phyloP scores from a whole-genome alignment of 2,329 filamentous ascomycete species.

The Fusarium praegraminearum region DNA sequence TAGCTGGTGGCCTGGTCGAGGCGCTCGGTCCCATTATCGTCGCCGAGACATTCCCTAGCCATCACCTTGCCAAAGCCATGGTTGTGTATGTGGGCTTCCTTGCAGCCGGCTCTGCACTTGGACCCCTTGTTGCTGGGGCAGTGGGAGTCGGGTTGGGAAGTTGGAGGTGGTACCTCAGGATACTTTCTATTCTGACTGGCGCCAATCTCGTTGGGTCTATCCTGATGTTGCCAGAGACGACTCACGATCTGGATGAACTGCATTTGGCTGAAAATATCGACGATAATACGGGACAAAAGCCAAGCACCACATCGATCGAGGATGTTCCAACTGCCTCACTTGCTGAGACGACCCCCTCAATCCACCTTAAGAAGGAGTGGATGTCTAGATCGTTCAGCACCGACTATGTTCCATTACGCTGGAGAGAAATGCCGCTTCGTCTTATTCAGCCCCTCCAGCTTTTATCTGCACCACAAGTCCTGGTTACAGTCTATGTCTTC shows the following conservation, averaged over 20 bases:
- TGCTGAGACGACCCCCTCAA: neutral
- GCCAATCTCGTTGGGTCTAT: neutral
- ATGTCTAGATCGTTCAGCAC: neutral
- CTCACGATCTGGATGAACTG: neutral
- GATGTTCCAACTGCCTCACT: neutral
- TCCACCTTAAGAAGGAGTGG: neutral
- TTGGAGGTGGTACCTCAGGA: constrained; percentile 21
- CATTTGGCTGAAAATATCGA: no score
- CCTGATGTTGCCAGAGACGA: constrained; percentile 16
- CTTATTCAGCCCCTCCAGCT: neutral
- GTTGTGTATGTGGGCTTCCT: constrained; percentile 15
- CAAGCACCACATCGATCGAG: neutral
- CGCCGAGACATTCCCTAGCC: neutral
- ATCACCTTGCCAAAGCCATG: constrained; percentile 12
- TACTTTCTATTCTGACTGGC: neutral
- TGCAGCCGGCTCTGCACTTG: constrained; percentile 1
- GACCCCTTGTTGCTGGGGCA: constrained; percentile 1
- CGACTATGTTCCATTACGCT: neutral
- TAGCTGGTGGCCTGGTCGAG: constrained; percentile 11
- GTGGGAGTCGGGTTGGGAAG: neutral
- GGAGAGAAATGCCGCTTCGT: neutral
- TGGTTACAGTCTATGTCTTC: constrained; percentile 9
- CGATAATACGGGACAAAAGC: neutral
- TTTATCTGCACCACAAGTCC: neutral
- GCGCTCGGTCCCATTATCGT: constrained; percentile 21